phyloP scores from a whole-genome alignment of 176 grass and related monocot genomes.

The Hsuehochloa calcarea region DNA sequence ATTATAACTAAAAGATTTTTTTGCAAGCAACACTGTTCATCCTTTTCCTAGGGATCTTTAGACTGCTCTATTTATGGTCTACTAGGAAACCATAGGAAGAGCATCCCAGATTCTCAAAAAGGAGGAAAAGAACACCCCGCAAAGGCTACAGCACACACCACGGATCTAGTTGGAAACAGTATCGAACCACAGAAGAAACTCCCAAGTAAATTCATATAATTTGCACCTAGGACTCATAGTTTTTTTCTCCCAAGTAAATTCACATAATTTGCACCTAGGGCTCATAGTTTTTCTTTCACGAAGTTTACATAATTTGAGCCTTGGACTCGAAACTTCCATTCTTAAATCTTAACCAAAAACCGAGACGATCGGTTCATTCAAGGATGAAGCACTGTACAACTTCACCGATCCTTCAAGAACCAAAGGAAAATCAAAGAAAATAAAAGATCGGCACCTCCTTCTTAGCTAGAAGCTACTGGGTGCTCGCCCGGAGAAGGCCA shows the following conservation, averaged over 20 bases:
- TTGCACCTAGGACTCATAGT: background rate
- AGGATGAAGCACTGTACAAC: constrained; percentile 14
- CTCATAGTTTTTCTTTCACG: background rate
- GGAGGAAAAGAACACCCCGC: background rate
- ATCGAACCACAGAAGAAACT: background rate
- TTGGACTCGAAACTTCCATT: background rate
- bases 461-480: constrained; percentile 40
- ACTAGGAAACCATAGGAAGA: background rate
- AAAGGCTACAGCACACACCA: background rate
- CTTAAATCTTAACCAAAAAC: background rate
- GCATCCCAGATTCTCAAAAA: background rate
- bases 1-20: background rate
- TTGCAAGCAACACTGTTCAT: background rate
- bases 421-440: background rate
- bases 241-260: background rate
- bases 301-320: constrained; percentile 8
- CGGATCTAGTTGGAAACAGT: background rate
- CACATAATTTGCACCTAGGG: background rate
- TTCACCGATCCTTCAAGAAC: constrained; percentile 11
- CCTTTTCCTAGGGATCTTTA: background rate
- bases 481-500: constrained; percentile 52
- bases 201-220: background rate
- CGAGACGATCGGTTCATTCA: background rate
- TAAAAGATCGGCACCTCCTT: constrained; percentile 9
- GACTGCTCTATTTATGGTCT: background rate